Evolutionary conservation across 2,329 filamentous ascomycete genomes (phyloP).

Genomic region (Nakataea oryzae): DNA sequence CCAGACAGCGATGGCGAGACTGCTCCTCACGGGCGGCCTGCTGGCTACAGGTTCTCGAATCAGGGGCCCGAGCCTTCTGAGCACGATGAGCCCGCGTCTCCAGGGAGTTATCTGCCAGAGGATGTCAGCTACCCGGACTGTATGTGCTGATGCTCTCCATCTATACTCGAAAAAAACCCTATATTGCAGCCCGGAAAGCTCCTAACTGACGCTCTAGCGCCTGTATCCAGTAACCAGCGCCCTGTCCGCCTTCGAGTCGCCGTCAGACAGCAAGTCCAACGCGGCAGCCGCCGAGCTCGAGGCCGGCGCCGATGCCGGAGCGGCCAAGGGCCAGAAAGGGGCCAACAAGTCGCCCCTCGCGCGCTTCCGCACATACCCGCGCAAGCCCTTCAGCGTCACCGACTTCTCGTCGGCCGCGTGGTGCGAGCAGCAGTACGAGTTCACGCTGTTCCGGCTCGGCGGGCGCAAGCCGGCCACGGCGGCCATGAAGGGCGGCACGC

Average conservation of each 20-base stretch:
- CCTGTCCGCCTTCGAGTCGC: slow-evolving; percentile 16
- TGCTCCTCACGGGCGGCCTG: background rate
- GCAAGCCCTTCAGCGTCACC: slow-evolving; percentile 73
- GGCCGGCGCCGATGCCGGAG: slow-evolving; percentile 6
- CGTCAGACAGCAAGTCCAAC: background rate
- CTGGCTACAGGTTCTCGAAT: slow-evolving; percentile 1
- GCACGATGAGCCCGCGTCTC: background rate
- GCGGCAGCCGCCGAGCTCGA: slow-evolving; percentile 11
- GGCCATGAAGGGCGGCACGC: slow-evolving; percentile 76
- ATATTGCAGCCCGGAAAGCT: slow-evolving; percentile 1
- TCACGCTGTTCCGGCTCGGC: slow-evolving; percentile 63
- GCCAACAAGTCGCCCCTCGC: slow-evolving; percentile 49
- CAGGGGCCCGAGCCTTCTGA: slow-evolving; percentile 2
- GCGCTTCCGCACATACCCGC: slow-evolving; percentile 67
- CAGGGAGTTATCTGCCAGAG: background rate
- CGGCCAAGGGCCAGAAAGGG: slow-evolving; percentile 6
- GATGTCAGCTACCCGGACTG: slow-evolving; percentile 39
- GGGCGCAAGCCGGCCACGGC: slow-evolving; percentile 66
- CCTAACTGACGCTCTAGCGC: slow-evolving; percentile 57
- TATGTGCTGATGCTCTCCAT: slow-evolving; percentile 22
- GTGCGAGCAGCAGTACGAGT: slow-evolving; percentile 94
- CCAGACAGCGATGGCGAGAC: slow-evolving; percentile 3
- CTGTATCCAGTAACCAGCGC: slow-evolving; percentile 44
- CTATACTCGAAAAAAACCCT: background rate
- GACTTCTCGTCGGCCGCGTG: slow-evolving; percentile 84